These are phyloP conservation scores for Fagus sylvatica DNA, from an alignment of 306 rosid genomes.

Conservation along the genomic window DNA sequence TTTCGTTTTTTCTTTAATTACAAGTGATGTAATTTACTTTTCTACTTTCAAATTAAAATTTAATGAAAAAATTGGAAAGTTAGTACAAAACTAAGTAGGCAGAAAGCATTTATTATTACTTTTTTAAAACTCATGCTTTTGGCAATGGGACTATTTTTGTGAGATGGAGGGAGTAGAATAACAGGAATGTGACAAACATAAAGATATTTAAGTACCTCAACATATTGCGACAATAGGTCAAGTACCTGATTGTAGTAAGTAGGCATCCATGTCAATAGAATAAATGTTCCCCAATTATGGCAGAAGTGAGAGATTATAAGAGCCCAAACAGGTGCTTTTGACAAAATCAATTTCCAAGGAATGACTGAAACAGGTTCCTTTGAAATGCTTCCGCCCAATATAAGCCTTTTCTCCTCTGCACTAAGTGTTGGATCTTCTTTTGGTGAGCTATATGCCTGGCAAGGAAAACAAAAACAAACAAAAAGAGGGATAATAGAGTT, in stretches of 20 bases:
- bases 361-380: slow-evolving; percentile 79
- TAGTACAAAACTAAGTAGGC: background rate
- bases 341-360: slow-evolving; percentile 91
- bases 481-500: slow-evolving; percentile 19
- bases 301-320: slow-evolving; percentile 89
- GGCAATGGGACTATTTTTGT: no score
- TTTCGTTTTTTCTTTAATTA: no score
- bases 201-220: background rate
- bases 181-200: background rate
- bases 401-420: slow-evolving; percentile 59
- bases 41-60: background rate
- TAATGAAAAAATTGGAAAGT: background rate
- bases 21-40: no score
- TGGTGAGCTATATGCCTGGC: slow-evolving; percentile 89
- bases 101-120: no score
- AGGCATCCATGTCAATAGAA: slow-evolving; percentile 97
- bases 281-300: slow-evolving; percentile 98
- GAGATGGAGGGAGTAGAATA: background rate
- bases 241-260: slow-evolving; percentile 96
- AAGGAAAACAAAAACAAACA: slow-evolving; percentile 26
- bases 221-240: background rate
- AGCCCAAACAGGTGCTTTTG: slow-evolving; percentile 98
- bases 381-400: slow-evolving; percentile 64
- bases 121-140: no score
- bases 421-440: slow-evolving; percentile 76